Conservation (phyloP, 148 eudicot genomes). For the Chenopodium berlandieri region DNA sequence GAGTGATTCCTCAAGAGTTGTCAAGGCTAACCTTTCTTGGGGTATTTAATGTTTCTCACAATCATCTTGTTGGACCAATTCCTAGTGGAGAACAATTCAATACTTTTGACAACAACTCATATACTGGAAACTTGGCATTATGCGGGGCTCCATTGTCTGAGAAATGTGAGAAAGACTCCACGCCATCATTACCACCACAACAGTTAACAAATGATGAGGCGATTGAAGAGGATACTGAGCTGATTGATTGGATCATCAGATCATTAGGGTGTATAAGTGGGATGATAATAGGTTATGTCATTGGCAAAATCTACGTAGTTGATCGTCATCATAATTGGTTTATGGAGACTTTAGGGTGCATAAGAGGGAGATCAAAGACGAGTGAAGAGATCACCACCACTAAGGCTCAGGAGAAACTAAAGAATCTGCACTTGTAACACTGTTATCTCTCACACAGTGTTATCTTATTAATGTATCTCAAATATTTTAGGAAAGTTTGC, state of each 20-base stretch:
- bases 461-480: too few species aligned
- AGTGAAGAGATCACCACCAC: not conserved
- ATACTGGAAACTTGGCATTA: slow-evolving; percentile 28
- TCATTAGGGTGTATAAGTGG: slow-evolving; percentile 30
- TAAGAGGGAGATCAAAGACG: not conserved
- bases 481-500: too few species aligned
- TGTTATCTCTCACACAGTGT: too few species aligned
- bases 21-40: not conserved
- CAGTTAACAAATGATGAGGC: not conserved
- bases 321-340: slow-evolving; percentile 22
- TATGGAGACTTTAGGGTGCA: slow-evolving; percentile 4
- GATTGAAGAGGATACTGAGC: not conserved
- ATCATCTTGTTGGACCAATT: not conserved
- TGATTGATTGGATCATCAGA: slow-evolving; percentile 30
- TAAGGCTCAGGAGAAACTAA: too few species aligned
- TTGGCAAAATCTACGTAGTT: slow-evolving; percentile 25
- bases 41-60: not conserved
- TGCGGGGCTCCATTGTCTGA: slow-evolving; percentile 36
- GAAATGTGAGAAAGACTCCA: slow-evolving; percentile 6
- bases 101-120: slow-evolving; percentile 11
- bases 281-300: slow-evolving; percentile 20
- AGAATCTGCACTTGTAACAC: too few species aligned
- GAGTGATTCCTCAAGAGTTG: not conserved
- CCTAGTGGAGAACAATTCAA: not conserved
- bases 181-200: not conserved